Evolutionary conservation across 2,329 filamentous ascomycete species (phyloP), one percentile per base, ranked within the genome.

Genomic region (Cadophora gregata): DNA sequence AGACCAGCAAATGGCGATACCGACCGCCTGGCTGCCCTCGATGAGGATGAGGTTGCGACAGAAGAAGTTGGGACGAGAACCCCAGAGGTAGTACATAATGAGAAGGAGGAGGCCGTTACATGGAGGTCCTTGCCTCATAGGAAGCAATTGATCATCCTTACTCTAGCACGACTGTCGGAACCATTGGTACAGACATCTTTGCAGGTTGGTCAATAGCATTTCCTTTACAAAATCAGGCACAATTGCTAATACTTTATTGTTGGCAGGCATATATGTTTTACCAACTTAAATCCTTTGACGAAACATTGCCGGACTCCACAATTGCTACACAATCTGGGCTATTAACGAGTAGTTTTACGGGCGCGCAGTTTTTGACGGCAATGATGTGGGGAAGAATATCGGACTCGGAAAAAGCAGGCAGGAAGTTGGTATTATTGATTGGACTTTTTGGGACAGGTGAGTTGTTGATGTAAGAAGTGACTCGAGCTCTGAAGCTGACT

Each of bases 301-400:
- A 82, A 0, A 78, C 74, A 10, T 79, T 86, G 16, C 78, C 86
- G 0, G 81, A 85, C 71, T 84, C 91, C 27, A 88, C 85, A 1
- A 93, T 97, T 71, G 87, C 93, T 0, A 84, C 85, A 24, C 93
- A 96, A 77, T 91, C 91, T 0, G 93, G 93, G 47, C 80, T 96
- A 2, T 81, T 97, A 27, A 88, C 92, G 58, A 92, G 90, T 14
- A 89, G 88, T 47, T 97, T 97, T 76, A 94, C 91, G 0, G 90
- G 89, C 0, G 90, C 91, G 0, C 93, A 97, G 76, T 95, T 95
- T 73, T 76, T 88, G 27, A 91, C 89, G 0, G 89, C 88, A 0
- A 85, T 93, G 60, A 81, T 90, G 64, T 93, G 90, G 90, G 90
- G 90, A 0, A 79, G 87, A 1, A 77, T 89, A 7, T 84, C 85